These are phyloP conservation scores for Ailanthus altissimus DNA, from an alignment of 345 rosid species.

Conservation along the genomic window DNA sequence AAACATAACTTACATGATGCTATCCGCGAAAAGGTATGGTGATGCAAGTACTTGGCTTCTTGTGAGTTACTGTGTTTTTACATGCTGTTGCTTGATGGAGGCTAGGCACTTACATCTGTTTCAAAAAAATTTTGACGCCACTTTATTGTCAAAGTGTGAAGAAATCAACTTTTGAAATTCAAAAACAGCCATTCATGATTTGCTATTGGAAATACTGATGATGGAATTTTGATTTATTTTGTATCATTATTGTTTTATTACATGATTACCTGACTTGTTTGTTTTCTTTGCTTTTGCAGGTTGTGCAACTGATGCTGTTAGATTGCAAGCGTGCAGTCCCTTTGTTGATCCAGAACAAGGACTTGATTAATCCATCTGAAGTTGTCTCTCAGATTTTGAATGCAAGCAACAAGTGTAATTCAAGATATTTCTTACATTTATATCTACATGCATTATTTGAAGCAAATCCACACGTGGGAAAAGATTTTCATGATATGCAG, in stretches of 20 bases:
- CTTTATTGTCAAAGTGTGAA: background rate
- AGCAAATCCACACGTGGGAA: conserved; percentile 80
- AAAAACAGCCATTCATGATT: background rate
- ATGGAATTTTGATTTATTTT: background rate
- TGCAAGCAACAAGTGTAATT: conserved; percentile 67
- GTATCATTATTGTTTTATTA: conserved; percentile 18
- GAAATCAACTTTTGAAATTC: background rate
- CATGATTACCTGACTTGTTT: conserved; percentile 11
- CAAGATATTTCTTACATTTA: conserved; percentile 79
- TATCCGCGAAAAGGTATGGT: conserved; percentile 85
- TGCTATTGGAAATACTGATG: background rate
- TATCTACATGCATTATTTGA: conserved; percentile 84
- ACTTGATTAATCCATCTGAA: conserved; percentile 78
- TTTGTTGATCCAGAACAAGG: conserved; percentile 79
- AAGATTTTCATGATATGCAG: conserved; percentile 97
- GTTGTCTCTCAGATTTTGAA: conserved; percentile 70
- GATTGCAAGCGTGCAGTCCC: conserved; percentile 84
- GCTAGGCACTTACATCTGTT: background rate
- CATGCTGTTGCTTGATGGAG: background rate
- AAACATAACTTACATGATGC: conserved; percentile 80
- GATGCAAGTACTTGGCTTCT: conserved; percentile 17
- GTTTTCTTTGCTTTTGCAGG: conserved; percentile 51
- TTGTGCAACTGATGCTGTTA: conserved; percentile 83
- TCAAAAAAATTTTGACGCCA: background rate
- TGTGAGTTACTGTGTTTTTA: conserved; percentile 16